Conservation (phyloP, 495 filamentous ascomycete species). For the Penicillium coffeae region DNA sequence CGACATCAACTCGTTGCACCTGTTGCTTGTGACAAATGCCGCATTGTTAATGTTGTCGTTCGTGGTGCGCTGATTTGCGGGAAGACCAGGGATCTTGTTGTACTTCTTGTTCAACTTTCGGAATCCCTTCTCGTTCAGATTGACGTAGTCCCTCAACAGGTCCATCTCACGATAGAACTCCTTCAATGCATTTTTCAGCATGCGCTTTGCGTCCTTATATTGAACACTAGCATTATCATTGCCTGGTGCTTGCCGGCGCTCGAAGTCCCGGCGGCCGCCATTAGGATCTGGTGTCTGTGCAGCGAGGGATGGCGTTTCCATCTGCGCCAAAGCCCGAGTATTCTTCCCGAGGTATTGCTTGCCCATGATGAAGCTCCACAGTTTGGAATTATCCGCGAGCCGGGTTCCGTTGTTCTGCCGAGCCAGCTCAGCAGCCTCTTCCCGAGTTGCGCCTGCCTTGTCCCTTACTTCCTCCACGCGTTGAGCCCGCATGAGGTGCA, state of each 20-base stretch:
- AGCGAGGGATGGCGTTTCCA: slow-evolving; percentile 45
- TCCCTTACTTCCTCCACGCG: slow-evolving; percentile 64
- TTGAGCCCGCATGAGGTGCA: slow-evolving; percentile 83
- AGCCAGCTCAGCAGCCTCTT: slow-evolving; percentile 3
- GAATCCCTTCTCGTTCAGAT: slow-evolving; percentile 87
- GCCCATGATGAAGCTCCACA: slow-evolving; percentile 26
- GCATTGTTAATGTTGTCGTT: slow-evolving; percentile 86
- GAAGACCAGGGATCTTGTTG: slow-evolving; percentile 80
- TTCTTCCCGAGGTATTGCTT: slow-evolving; percentile 52
- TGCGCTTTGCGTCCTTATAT: slow-evolving; percentile 80
- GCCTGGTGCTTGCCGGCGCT: slow-evolving; percentile 44
- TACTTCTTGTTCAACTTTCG: slow-evolving; percentile 99
- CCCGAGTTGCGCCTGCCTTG: slow-evolving; percentile 11
- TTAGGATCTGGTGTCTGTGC: slow-evolving; percentile 26
- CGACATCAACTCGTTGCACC: slow-evolving; percentile 70
- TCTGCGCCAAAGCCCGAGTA: slow-evolving; percentile 49
- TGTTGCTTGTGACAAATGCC: slow-evolving; percentile 83
- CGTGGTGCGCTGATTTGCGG: slow-evolving; percentile 78
- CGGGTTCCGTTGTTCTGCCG: slow-evolving; percentile 15
- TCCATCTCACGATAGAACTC: slow-evolving; percentile 93
- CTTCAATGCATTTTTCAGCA: slow-evolving; percentile 83
- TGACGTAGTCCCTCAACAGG: slow-evolving; percentile 82
- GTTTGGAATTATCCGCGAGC: too few relatives aligned
- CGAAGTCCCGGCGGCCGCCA: slow-evolving; percentile 56
- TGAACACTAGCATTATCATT: slow-evolving; percentile 69